Percentiles rank a stretch among this genome's conserved stretches.
Evolutionary conservation across 441 rosid genomes (phyloP).

Genomic region (Erodium moschatum): DNA sequence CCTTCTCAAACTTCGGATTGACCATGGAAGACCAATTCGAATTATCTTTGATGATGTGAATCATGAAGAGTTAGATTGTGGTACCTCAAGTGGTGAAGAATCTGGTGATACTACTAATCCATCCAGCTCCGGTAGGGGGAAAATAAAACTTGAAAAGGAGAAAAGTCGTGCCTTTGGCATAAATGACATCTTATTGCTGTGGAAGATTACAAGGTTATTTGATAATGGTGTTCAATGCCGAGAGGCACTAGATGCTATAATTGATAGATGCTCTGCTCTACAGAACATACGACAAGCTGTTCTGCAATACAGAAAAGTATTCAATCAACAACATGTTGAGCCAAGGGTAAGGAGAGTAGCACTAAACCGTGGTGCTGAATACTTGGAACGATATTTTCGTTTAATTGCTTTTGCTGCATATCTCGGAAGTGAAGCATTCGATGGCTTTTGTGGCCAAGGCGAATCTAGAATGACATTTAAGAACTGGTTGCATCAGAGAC

Average conservation of each 20-base stretch:
- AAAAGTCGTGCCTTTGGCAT: conserved; percentile 73
- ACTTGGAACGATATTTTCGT: conserved; percentile 82
- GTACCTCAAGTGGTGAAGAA: conserved; percentile 93
- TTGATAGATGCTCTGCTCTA: conserved; percentile 91
- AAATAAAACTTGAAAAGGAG: conserved; percentile 37
- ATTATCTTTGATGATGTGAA: conserved; percentile 44
- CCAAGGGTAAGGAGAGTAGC: conserved; percentile 90
- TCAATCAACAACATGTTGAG: conserved; percentile 91
- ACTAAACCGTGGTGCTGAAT: conserved; percentile 89
- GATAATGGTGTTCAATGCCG: conserved; percentile 90
- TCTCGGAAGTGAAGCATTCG: conserved; percentile 94
- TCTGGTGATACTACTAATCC: conserved; percentile 39
- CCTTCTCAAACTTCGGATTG: conserved; percentile 83
- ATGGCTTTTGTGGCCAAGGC: conserved; percentile 81
- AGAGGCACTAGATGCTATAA: conserved; percentile 85
- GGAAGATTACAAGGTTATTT: conserved; percentile 91
- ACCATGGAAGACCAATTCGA: conserved; percentile 77
- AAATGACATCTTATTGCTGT: conserved; percentile 70
- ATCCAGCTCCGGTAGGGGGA: conserved; percentile 30
- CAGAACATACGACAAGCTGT: conserved; percentile 96
- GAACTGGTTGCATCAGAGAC: conserved; percentile 82
- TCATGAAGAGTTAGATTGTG: conserved; percentile 64
- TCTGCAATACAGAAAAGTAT: conserved; percentile 67
- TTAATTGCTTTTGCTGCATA: conserved; percentile 96
- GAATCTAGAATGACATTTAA: conserved; percentile 69